Conservation (phyloP, 331 rosid genomes). For the Cydonia oblonga region DNA sequence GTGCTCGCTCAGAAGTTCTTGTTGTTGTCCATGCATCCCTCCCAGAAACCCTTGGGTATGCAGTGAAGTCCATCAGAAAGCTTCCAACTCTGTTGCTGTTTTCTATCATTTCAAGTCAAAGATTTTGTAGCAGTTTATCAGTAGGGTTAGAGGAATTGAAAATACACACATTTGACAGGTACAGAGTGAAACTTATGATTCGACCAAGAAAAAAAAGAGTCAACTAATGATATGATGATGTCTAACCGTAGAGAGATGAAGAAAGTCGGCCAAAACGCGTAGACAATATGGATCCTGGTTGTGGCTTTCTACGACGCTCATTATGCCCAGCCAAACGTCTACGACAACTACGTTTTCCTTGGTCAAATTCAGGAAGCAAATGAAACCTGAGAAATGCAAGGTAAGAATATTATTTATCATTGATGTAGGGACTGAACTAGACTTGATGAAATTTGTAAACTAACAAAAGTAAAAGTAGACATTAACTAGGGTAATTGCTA, state of each 20-base stretch:
- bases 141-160: background rate
- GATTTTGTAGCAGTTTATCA: background rate
- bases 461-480: background rate
- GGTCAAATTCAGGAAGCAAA: constrained; percentile 86
- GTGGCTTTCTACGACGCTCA: constrained; percentile 91
- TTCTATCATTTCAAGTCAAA: constrained; percentile 30
- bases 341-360: constrained; percentile 91
- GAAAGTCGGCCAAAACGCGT: constrained; percentile 46
- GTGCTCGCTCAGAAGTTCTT: constrained; percentile 36
- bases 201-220: background rate
- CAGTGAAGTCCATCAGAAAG: constrained; percentile 66
- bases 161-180: background rate
- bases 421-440: background rate
- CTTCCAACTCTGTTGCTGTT: constrained; percentile 46
- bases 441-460: background rate
- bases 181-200: background rate
- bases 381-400: constrained; percentile 53
- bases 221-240: background rate
- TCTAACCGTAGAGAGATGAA: constrained; percentile 51
- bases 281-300: constrained; percentile 57
- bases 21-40: constrained; percentile 37
- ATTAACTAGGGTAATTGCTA: background rate
- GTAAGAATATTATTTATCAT: background rate
- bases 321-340: constrained; percentile 93
- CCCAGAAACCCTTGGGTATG: constrained; percentile 45